Evolutionary conservation across 2,329 filamentous ascomycete genomes (phyloP).

Genomic region (Xylaria sp.): DNA sequence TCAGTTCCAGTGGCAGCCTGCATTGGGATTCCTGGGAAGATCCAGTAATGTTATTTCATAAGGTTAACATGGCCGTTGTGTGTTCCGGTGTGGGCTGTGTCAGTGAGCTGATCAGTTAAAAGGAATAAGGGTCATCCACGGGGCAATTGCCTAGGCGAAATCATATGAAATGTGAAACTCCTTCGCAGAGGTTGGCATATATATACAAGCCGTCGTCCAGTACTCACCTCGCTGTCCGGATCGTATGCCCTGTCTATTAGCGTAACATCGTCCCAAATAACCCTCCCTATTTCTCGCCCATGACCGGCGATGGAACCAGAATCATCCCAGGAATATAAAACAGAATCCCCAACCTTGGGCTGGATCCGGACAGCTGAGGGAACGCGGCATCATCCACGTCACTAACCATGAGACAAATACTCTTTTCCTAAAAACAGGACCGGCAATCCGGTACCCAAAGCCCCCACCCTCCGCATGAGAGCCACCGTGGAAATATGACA

Average conservation of each 20-base stretch:
- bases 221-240: slow-evolving; percentile 66
- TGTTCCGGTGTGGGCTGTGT: slow-evolving; percentile 37
- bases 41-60: slow-evolving; percentile 20
- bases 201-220: slow-evolving; percentile 59
- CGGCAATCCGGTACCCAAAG: slow-evolving; percentile 44
- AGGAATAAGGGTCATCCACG: slow-evolving; percentile 37
- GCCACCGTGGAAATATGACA: slow-evolving; percentile 46
- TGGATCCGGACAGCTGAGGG: slow-evolving; percentile 55
- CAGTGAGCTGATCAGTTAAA: slow-evolving; percentile 31
- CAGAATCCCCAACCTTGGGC: slow-evolving; percentile 45
- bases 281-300: slow-evolving; percentile 46
- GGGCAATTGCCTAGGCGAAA: slow-evolving; percentile 40
- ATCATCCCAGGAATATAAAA: slow-evolving; percentile 44
- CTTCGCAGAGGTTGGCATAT: slow-evolving; percentile 58
- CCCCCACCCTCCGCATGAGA: slow-evolving; percentile 43
- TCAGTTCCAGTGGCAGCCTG: slow-evolving; percentile 15
- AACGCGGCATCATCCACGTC: slow-evolving; percentile 47
- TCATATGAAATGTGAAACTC: slow-evolving; percentile 47
- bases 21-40: slow-evolving; percentile 19
- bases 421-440: slow-evolving; percentile 47
- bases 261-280: slow-evolving; percentile 45
- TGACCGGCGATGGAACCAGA: slow-evolving; percentile 45
- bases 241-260: slow-evolving; percentile 52
- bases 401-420: slow-evolving; percentile 42
- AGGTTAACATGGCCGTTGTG: slow-evolving; percentile 1